Base-by-base conservation (phyloP, 2,329 filamentous ascomycete species). In the Cytospora piceae region DNA sequence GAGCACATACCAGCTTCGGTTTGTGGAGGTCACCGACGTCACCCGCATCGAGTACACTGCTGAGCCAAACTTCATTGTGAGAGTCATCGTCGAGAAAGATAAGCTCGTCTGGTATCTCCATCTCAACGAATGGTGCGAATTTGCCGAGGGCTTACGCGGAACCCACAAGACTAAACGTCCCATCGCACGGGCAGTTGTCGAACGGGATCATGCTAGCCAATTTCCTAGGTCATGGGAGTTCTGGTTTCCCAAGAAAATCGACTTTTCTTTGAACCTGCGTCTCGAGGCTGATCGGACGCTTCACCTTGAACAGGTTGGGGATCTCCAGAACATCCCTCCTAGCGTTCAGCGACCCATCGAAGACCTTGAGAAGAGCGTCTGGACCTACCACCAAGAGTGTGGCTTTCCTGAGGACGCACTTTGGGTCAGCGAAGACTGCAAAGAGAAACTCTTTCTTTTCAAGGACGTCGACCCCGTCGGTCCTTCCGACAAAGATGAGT, bases 341-440 rank as follows among this genome's bases (percentile, higher is more conserved):
- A 20, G 15, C 14, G 4, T 52, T 2, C 53, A 58, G 46, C 32
- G 32, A 20, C 14, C 15, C 12, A 63, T 66, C 7, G 22, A 49
- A 29, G 6, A 20, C 4, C 51, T 68, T 3, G 37, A 58, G 17
- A 39, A 53, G 14, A 66, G 39, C 4, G 4, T 27, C 11, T 68
- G 66, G 66, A 20, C 15, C 2, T 61, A 63, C 24, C 46, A 63
- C 15, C 60, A 71, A 1, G 37, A 72, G 11, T 78, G 76, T 51
- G 75, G 74, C n/a, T 70, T 71, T 1, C 71, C 76, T 0, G 74
- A 75, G 61, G 53, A 71, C 9, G 73, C 71, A 22, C 69, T 78
- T 0, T 72, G 73, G 53, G 65, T 70, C 17, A 22, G n/a, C 14
- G 9, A 61, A 0, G 29, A 51, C 5, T 8, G 8, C 27, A 0